Percentiles rank a stretch among this genome's conserved stretches.
These are phyloP conservation scores for Trametes gibbosa DNA, from an alignment of 768 basidiomycete genomes.

Conservation along the genomic window DNA sequence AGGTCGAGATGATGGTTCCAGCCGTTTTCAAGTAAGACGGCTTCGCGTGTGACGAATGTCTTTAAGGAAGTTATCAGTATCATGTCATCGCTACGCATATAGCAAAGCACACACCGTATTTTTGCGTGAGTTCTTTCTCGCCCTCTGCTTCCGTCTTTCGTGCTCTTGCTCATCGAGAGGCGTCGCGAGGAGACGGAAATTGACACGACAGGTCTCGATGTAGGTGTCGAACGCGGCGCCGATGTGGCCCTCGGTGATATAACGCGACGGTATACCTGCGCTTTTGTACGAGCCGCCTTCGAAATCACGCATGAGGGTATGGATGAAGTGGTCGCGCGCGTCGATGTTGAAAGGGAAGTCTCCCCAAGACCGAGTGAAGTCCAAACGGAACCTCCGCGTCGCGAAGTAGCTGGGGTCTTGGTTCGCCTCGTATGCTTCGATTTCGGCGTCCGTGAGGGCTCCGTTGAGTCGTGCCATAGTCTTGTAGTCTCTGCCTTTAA, in stretches of 20 bases:
- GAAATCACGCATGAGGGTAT: not conserved
- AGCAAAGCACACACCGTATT: not conserved
- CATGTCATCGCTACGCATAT: too few relatives aligned
- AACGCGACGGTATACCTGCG: not conserved
- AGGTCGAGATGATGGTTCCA: not conserved
- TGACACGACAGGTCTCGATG: not conserved
- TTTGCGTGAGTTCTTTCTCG: not conserved
- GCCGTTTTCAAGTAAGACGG: not conserved
- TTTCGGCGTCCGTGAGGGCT: not conserved
- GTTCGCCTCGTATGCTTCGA: not conserved
- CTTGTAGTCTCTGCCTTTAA: not conserved
- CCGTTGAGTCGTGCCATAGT: not conserved
- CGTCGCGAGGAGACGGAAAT: not conserved
- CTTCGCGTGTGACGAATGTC: not conserved
- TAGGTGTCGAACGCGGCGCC: not conserved
- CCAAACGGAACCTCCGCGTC: not conserved
- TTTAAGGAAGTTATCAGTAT: not conserved
- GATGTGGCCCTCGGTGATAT: not conserved
- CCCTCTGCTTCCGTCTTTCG: not conserved
- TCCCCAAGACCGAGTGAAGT: not conserved
- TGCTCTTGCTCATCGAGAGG: not conserved
- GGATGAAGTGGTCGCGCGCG: constrained; percentile 5
- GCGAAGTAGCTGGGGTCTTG: not conserved
- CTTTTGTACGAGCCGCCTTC: not conserved
- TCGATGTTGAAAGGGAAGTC: not conserved